Base-by-base conservation (phyloP, 225 moss, liverwort and hornwort genomes). In the Pseudisothecium myosuroides region DNA sequence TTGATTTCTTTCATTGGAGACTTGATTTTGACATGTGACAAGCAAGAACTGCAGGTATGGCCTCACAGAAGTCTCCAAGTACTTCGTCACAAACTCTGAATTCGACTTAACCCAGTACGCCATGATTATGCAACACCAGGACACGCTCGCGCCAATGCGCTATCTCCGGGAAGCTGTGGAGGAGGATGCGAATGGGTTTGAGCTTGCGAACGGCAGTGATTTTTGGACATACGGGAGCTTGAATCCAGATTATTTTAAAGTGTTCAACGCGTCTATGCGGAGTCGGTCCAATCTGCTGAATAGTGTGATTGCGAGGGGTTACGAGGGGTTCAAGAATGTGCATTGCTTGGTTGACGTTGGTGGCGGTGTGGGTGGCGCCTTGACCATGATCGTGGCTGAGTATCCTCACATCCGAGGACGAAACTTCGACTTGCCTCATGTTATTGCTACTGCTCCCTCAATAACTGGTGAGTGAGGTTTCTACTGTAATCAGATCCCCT, bases 351-450 rank as follows among this genome's bases (percentile, higher is more conserved):
- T 92, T 29, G 92, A 92, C 34, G 89, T 92, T 5, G 93, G 93
- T 15, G 93, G 93, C 39, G 85, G 92, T 31, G 66, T 89, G 49
- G 92, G 92, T 45, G 76, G 31, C 26, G 77, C 83, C 36, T 60
- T 91, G 60, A 13, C 84, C 11, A 8, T 12, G 20, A 93, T 93
- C 37, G 76, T 93, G 9, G 68, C 67, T 12, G 68, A 26, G 68
- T 54, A 90, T 56, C 89, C 90, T 21, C 90, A 90, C 80, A 88
- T 93, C 36, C 68, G 82, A 12, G 92, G 92, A 16, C 84, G 62
- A 36, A 90, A 90, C 80, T 88, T 90, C 43, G 90, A 90, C 55
- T 80, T 88, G 87, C 90, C 90, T 56, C 88, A 90, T 26, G 90
- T 84, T 36, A 39, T 90, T 26, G 82, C 86, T 41, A 62, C 88